phyloP scores from a whole-genome alignment of 257 asterid genomes.

The Verbascum thapsus region DNA sequence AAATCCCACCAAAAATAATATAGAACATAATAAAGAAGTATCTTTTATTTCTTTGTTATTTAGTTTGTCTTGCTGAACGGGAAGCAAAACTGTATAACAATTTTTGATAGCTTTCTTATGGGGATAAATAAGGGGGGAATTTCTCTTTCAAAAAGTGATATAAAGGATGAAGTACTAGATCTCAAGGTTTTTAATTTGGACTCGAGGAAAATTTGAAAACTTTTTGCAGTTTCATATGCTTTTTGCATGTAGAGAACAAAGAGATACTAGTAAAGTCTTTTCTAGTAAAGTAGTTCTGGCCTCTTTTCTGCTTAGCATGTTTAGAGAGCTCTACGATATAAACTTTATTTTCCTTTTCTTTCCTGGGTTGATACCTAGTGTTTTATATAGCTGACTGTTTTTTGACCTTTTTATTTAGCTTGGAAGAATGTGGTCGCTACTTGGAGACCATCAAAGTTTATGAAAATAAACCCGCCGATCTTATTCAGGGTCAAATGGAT shows the following conservation, averaged over 20 bases:
- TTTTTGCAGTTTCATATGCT: neutral
- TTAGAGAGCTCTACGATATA: constrained; percentile 2
- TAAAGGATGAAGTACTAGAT: neutral
- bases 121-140: neutral
- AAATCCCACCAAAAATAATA: constrained; percentile 4
- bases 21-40: neutral
- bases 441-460: constrained; percentile 94
- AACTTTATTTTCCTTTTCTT: constrained; percentile 14
- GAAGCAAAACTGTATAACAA: neutral
- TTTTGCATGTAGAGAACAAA: constrained; percentile 1
- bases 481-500: constrained; percentile 98
- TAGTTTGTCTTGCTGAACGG: constrained; percentile 4
- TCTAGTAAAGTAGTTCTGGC: constrained; percentile 12
- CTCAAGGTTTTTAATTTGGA: neutral
- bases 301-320: constrained; percentile 16
- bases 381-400: constrained; percentile 23
- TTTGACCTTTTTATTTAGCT: constrained; percentile 42
- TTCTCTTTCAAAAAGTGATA: constrained; percentile 3
- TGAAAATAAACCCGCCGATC: constrained; percentile 94
- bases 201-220: constrained; percentile 11
- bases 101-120: constrained; percentile 5
- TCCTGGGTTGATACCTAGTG: constrained; percentile 9
- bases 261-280: neutral
- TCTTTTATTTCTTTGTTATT: neutral
- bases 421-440: constrained; percentile 98